phyloP scores from a whole-genome alignment of 768 basidiomycete genomes.

The Pluteus cervinus region DNA sequence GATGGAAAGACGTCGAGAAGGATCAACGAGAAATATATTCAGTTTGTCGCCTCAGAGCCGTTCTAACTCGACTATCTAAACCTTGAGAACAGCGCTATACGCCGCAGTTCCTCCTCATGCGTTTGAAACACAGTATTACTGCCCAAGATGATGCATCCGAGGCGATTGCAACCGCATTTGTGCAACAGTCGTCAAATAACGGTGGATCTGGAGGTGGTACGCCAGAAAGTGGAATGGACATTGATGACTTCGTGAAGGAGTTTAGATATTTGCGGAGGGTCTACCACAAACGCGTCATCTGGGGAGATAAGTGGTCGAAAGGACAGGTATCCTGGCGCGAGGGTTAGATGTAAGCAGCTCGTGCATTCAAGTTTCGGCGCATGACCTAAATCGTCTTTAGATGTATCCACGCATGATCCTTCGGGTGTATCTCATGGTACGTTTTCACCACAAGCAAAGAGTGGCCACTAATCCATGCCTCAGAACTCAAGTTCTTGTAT shows the following conservation, averaged over 20 bases:
- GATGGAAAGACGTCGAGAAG: conserved; percentile 84
- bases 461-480: no score
- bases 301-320: conserved; percentile 81
- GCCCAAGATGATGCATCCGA: conserved; percentile 91
- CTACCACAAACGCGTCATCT: conserved; percentile 92
- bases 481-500: no score
- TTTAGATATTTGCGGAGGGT: conserved; percentile 83
- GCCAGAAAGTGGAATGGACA: conserved; percentile 43
- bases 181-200: conserved; percentile 43
- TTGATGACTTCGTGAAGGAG: conserved; percentile 83
- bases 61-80: conserved; percentile 1
- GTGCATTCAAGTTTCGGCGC: conserved; percentile 5
- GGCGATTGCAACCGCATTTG: conserved; percentile 74
- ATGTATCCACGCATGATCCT: no score
- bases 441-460: no score
- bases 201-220: conserved; percentile 25
- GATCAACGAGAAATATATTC: conserved; percentile 89
- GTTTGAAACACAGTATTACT: conserved; percentile 81
- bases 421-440: no score
- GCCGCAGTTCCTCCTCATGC: conserved; percentile 83
- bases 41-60: conserved; percentile 33
- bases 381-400: conserved; percentile 18
- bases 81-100: conserved; percentile 59
- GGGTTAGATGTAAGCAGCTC: conserved; percentile 32
- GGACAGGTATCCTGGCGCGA: conserved; percentile 87